Evolutionary conservation across 169 alveolate genomes (phyloP), one percentile per base, ranked within the genome.

Genomic region (Plasmodium sp.): DNA sequence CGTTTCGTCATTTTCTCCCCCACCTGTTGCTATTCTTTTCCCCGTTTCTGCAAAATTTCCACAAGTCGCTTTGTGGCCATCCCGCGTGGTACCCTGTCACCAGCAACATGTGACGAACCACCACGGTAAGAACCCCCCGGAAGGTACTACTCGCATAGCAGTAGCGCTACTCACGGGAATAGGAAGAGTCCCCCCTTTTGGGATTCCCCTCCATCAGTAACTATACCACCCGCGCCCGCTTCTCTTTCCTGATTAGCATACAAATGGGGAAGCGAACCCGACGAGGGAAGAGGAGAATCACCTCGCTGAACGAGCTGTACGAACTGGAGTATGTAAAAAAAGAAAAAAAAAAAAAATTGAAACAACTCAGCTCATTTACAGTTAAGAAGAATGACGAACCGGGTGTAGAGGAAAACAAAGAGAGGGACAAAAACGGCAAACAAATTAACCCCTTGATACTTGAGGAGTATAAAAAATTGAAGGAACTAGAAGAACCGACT

Each of bases 261-360:
- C 3, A 62, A 62, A 48, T 12, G 74, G n/a, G 56, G 16, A 84
- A 16, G 12, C 27, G 94, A 93, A 51, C 3, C 0, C 45, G 41
- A 5, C 34, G 77, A 43, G 34, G 43, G 56, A 75, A 51, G 39
- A 45, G 84, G 36, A 84, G 31, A 58, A 41, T 48, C 43, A 58
- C 95, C n/a, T 45, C 93, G n/a, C 56, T 82, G 22, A 91, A 92
- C 84, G 91, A 90, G 43, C 56, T 95, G 80, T 94, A 94, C 67
- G 95, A 84, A 41, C 39, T 92, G 79, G 93, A 85, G 67, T 93
- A 92, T 90, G 96, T 95, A 39, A 81, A 85, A 84, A 85, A 81
- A 75, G 97, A 93, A 80, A 71, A 81, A 80, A 45, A 95, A 39
- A 71, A 92, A 79, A 45, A 88, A 74, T 51, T 92, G 22, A 86